Evolutionary conservation across 2,329 filamentous ascomycete species (phyloP), one percentile per base, ranked within the genome.

Genomic region (Talaromyces verruculosus): DNA sequence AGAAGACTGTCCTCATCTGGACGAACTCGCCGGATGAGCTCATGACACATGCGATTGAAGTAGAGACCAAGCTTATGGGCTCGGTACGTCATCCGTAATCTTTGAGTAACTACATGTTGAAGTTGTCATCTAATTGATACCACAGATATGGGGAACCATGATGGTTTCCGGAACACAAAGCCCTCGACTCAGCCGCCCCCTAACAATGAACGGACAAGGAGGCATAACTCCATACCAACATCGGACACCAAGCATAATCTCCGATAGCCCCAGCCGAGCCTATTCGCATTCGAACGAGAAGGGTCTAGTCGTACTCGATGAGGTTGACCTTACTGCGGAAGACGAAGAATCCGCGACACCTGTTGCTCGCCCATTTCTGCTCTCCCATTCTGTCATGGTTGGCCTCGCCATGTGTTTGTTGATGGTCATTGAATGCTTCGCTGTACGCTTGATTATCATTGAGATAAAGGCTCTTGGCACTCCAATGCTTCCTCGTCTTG

Each of bases 391-490:
- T 30, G 51, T 66, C 41, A 66, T 66, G 64, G 64, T 66, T 19
- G 64, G 64, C 17, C 60, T 66, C 5, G 64, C 64, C 53, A 66
- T 66, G 64, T 66, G 64, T 47, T 35, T 66, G 30, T 25, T 66
- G 49, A 66, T 66, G 64, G 64, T 66, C 60, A 66, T 66, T 17
- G 64, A 66, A 49, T 66, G 64, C n/a, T 43, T 63, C 15, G 64
- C 64, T 2, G 64, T 66, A 25, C 64, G 64, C 15, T 59, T 62
- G 41, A 66, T 66, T 22, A 59, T 66, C 10, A 63, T 66, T 11
- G 64, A 66, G 59, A 58, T 66, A 30, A 66, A 66, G 35, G 64
- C 64, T 3, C 64, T 62, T 2, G 64, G 64, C 1, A 59, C 39
- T 35, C 33, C 64, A 8, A 66, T 66, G 64, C 60, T 63, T 58